Percentiles rank a stretch among this genome's conserved stretches.
Evolutionary conservation across 2,329 filamentous ascomycete genomes (phyloP).

Genomic region (Berkeleyomyces basicola): DNA sequence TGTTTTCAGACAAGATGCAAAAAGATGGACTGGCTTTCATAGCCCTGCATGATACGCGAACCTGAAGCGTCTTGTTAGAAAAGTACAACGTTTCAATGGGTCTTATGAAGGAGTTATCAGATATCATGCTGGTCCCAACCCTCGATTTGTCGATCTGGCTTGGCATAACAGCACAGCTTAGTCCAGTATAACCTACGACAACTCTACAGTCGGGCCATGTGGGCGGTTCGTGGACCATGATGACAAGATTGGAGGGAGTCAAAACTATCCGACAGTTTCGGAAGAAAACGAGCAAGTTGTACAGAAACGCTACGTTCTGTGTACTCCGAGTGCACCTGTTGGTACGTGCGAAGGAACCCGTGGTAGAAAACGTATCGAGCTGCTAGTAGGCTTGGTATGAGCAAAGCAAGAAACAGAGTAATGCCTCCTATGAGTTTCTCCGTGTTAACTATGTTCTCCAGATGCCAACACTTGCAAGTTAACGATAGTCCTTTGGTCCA

Average conservation of each 20-base stretch:
- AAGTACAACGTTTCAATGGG: conserved; percentile 50
- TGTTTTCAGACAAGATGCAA: conserved; percentile 58
- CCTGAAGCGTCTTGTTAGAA: conserved; percentile 42
- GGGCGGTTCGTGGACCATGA: conserved; percentile 59
- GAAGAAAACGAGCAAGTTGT: conserved; percentile 55
- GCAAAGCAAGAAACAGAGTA: conserved; percentile 29
- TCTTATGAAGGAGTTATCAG: conserved; percentile 35
- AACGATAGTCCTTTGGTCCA: conserved; percentile 29
- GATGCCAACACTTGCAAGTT: conserved; percentile 12
- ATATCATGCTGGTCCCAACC: conserved; percentile 45
- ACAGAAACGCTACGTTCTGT: conserved; percentile 48
- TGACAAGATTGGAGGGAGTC: conserved; percentile 64
- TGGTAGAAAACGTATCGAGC: conserved; percentile 21
- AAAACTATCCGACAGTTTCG: conserved; percentile 47
- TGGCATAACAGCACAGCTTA: conserved; percentile 74
- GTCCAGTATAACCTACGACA: conserved; percentile 44
- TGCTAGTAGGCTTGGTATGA: conserved; percentile 30
- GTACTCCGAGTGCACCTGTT: conserved; percentile 65
- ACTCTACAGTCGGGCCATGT: conserved; percentile 32
- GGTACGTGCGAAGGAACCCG: conserved; percentile 58
- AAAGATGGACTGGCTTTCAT: conserved; percentile 61
- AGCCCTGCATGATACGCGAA: conserved; percentile 47
- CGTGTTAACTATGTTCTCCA: not conserved
- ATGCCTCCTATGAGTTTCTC: not conserved
- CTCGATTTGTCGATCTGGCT: conserved; percentile 56